Conservation (phyloP, 805 yeast genomes). For the Ascoidea asiatica region DNA sequence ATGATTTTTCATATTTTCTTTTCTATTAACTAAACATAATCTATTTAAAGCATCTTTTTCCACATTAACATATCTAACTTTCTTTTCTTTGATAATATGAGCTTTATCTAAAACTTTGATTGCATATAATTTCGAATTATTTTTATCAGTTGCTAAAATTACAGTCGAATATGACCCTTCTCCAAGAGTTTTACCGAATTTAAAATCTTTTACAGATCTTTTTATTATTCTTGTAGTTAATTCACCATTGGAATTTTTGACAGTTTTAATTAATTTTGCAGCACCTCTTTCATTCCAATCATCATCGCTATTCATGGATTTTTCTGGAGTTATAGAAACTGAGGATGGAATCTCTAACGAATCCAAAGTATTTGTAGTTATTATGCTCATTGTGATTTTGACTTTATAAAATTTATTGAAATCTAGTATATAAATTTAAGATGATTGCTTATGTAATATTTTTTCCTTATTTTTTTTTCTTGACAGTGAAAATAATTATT, state of each 20-base stretch:
- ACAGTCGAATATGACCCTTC: conserved; percentile 97
- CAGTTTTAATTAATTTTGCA: conserved; percentile 35
- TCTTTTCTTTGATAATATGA: conserved; percentile 69
- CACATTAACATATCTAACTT: conserved; percentile 73
- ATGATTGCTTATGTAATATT: too few species aligned
- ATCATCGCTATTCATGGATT: conserved; percentile 17
- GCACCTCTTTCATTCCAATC: conserved; percentile 50
- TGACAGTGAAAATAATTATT: too few species aligned
- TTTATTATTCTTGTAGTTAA: conserved; percentile 34
- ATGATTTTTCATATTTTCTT: conserved; percentile 20
- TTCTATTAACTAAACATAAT: conserved; percentile 25
- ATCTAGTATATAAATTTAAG: too few species aligned
- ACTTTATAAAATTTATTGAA: too few species aligned
- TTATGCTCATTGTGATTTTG: too few species aligned
- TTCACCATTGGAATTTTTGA: conserved; percentile 34
- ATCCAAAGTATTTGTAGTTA: too few species aligned
- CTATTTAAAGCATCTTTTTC: conserved; percentile 72
- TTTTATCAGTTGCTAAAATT: conserved; percentile 69
- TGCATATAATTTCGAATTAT: conserved; percentile 64
- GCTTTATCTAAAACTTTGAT: conserved; percentile 65
- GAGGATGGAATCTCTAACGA: too few species aligned
- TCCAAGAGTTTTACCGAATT: conserved; percentile 79
- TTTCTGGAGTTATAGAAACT: too few species aligned
- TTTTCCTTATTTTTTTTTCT: too few species aligned
- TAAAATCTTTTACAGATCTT: conserved; percentile 67